Conservation (phyloP, 805 yeast species). For the Candida golubevii region DNA sequence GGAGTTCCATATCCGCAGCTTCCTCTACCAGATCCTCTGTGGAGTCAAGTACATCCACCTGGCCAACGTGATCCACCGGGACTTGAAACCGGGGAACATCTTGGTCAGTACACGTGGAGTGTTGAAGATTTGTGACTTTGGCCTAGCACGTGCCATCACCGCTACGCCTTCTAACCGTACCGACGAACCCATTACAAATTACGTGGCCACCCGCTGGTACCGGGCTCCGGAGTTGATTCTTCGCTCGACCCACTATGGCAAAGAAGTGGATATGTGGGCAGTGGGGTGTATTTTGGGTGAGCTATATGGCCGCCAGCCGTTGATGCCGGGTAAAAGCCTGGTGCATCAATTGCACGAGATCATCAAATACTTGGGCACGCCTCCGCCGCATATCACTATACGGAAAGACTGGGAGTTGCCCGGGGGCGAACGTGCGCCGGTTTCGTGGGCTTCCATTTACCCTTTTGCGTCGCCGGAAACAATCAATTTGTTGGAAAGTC, state of each 20-base stretch:
- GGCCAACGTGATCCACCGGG: slow-evolving; percentile 90
- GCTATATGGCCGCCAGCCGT: slow-evolving; percentile 71
- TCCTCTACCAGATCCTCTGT: slow-evolving; percentile 76
- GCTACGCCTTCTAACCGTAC: slow-evolving; percentile 28
- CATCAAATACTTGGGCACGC: slow-evolving; percentile 66
- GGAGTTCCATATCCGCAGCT: slow-evolving; percentile 76
- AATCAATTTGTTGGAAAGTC: slow-evolving; percentile 45
- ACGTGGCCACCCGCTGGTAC: slow-evolving; percentile 95
- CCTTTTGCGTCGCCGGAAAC: slow-evolving; percentile 59
- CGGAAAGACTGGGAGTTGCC: slow-evolving; percentile 27
- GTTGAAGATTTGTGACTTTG: slow-evolving; percentile 89
- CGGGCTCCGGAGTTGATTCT: slow-evolving; percentile 88
- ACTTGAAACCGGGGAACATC: slow-evolving; percentile 87
- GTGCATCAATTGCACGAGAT: slow-evolving; percentile 69
- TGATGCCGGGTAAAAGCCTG: slow-evolving; percentile 73
- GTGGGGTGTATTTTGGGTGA: slow-evolving; percentile 89
- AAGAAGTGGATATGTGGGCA: slow-evolving; percentile 87
- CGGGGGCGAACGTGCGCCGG: slow-evolving; percentile 38
- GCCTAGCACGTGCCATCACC: slow-evolving; percentile 76
- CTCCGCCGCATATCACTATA: slow-evolving; percentile 44
- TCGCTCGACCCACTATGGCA: slow-evolving; percentile 54
- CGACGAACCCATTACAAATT: slow-evolving; percentile 56
- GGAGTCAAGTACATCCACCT: slow-evolving; percentile 88
- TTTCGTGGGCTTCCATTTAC: slow-evolving; percentile 49
- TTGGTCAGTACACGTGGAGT: slow-evolving; percentile 69